phyloP scores from a whole-genome alignment of 352 stramenopile species.

The Lagenidium sp. region DNA sequence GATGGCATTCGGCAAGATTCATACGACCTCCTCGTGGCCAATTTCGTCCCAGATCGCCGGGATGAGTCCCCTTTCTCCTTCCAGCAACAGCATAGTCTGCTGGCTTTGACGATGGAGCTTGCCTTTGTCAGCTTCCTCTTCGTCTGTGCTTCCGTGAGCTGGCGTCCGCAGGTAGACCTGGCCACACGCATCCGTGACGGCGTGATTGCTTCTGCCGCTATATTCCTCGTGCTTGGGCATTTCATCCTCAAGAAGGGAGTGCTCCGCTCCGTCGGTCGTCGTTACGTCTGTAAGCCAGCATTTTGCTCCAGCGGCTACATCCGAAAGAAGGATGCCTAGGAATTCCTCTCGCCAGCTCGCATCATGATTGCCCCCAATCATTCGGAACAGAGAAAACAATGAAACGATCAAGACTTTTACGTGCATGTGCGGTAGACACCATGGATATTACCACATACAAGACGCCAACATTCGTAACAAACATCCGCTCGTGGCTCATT shows the following conservation, averaged over 20 bases:
- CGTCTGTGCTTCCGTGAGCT: conserved; percentile 52
- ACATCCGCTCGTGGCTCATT: background rate
- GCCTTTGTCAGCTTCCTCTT: conserved; percentile 34
- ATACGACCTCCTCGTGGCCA: conserved; percentile 87
- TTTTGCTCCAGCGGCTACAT: conserved; percentile 86
- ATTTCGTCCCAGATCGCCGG: conserved; percentile 62
- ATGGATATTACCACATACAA: background rate
- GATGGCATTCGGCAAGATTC: conserved; percentile 91
- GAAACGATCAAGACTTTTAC: background rate
- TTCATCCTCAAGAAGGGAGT: conserved; percentile 79
- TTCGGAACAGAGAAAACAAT: background rate
- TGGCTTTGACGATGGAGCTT: conserved; percentile 52
- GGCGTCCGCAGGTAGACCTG: conserved; percentile 49
- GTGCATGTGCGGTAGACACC: background rate
- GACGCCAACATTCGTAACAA: background rate
- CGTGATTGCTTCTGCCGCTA: conserved; percentile 29
- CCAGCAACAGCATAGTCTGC: conserved; percentile 74
- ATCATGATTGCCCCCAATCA: background rate
- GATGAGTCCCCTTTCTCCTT: conserved; percentile 76
- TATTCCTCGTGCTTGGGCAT: conserved; percentile 45
- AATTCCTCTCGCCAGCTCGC: background rate
- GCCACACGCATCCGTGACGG: conserved; percentile 52
- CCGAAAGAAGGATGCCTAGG: conserved; percentile 44
- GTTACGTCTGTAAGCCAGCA: conserved; percentile 80
- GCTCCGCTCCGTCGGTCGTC: conserved; percentile 62